phyloP scores from a whole-genome alignment of 2,329 filamentous ascomycete species.

The Fusarium sp. region DNA sequence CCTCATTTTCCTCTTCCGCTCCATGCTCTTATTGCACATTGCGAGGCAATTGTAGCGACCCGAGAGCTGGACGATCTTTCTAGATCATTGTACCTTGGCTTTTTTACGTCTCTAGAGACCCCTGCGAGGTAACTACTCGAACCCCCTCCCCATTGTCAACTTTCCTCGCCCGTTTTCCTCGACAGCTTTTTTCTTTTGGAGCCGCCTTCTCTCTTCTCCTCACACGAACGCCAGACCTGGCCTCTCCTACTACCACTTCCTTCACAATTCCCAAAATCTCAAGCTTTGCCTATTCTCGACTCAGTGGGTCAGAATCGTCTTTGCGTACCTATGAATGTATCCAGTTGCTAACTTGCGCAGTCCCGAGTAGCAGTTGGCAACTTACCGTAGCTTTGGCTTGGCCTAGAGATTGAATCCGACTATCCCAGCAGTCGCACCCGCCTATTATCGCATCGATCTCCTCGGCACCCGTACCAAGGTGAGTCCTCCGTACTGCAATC shows the following conservation, averaged over 20 bases:
- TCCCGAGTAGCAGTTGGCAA: conserved; percentile 34
- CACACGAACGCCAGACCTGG: conserved; percentile 25
- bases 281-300: conserved; percentile 6
- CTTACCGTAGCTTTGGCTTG: conserved; percentile 28
- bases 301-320: conserved; percentile 22
- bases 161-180: conserved; percentile 25
- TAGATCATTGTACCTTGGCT: conserved; percentile 38
- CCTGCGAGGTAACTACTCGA: conserved; percentile 44
- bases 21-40: conserved; percentile 51
- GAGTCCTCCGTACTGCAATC: conserved; percentile 23
- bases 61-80: conserved; percentile 50
- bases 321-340: conserved; percentile 28
- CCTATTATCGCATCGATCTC: conserved; percentile 32
- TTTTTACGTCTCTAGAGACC: conserved; percentile 37
- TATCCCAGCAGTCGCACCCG: conserved; percentile 21
- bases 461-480: conserved; percentile 27
- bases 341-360: conserved; percentile 34
- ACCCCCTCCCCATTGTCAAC: conserved; percentile 33
- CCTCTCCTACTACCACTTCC: conserved; percentile 9
- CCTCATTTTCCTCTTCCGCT: conserved; percentile 41
- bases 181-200: conserved; percentile 32
- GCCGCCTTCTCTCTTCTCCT: conserved; percentile 38
- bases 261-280: conserved; percentile 10
- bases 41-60: conserved; percentile 52
- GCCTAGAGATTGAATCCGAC: conserved; percentile 20